Evolutionary conservation across 345 rosid species (phyloP), one percentile per base, ranked within the genome.

Genomic region (Aquilaria malaccensis): DNA sequence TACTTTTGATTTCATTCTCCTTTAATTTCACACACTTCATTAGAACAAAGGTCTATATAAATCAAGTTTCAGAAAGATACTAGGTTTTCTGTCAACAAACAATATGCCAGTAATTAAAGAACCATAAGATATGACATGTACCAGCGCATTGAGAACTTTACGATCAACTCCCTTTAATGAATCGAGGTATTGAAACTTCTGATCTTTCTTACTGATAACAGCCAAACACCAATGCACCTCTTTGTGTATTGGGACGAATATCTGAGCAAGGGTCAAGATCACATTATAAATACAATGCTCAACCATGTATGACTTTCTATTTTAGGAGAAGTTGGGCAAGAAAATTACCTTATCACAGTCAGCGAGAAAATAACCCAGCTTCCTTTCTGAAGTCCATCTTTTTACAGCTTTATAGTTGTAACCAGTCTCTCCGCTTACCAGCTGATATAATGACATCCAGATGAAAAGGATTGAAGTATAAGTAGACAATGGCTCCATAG

Each of bases 141-240:
- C 96, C 97, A 91, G 70, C n/a, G 70, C 65, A 70, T 67, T 74
- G 59, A 88, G 78, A 70, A 84, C 89, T 66, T 29, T 62, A 45
- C 41, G 7, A 74, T 91, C 91, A 65, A 58, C 77, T 74, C 97
- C 97, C 77, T 74, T 81, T 6, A 88, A 91, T 12, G 97, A 91
- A 70, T 91, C 97, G 15, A 91, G 90, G 79, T 86, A 91, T 60
- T 91, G 94, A 75, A 91, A 80, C 52, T 86, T 91, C 63, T 59
- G 68, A 68, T 88, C 97, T 72, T 72, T 84, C 52, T 62, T 81
- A 65, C 84, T 84, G 41, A 91, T 91, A 55, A 91, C 75, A 41
- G 94, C 96, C 79, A 91, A 81, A 61, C 94, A 85, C 97, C 97
- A 91, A 65, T 91, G 97, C 56, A 88, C 81, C 70, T 76, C 81